phyloP scores from a whole-genome alignment of 2,329 filamentous ascomycete species.

The Xylaria sp. region DNA sequence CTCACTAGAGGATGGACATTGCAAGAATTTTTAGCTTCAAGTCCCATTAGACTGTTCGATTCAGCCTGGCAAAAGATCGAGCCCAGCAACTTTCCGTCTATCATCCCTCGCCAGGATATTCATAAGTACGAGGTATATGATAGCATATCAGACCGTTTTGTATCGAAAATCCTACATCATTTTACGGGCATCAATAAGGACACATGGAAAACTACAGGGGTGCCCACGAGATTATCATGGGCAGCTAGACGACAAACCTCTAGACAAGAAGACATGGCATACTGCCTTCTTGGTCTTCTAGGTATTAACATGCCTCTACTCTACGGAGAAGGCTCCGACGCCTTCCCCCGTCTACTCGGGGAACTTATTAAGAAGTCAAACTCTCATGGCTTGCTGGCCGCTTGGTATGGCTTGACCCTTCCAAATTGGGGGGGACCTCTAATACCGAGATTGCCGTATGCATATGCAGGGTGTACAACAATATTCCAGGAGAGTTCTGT shows the following conservation, averaged over 20 bases:
- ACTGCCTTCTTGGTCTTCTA: constrained; percentile 37
- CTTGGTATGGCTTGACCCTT: constrained; percentile 8
- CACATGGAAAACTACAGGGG: constrained; percentile 14
- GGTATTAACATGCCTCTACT: constrained; percentile 40
- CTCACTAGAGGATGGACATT: constrained; percentile 35
- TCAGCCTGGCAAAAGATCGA: not conserved
- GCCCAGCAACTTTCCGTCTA: not conserved
- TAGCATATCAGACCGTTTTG: not conserved
- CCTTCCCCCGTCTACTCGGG: constrained; percentile 18
- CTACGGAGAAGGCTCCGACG: constrained; percentile 32
- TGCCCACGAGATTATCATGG: constrained; percentile 33
- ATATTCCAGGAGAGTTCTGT: not conserved
- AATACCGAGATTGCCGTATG: not conserved
- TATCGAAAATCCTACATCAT: not conserved
- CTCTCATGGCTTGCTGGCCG: constrained; percentile 16
- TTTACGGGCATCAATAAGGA: not conserved
- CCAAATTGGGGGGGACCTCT: not conserved
- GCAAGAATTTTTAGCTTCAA: constrained; percentile 36
- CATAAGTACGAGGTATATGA: not conserved
- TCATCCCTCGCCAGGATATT: not conserved
- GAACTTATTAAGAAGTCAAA: constrained; percentile 31
- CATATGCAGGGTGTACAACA: not conserved
- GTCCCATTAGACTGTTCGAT: constrained; percentile 1
- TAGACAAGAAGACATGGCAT: constrained; percentile 37
- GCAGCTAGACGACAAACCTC: constrained; percentile 34